Evolutionary conservation across 2,329 filamentous ascomycete species (phyloP).

Genomic region (Epichloe hybrida): DNA sequence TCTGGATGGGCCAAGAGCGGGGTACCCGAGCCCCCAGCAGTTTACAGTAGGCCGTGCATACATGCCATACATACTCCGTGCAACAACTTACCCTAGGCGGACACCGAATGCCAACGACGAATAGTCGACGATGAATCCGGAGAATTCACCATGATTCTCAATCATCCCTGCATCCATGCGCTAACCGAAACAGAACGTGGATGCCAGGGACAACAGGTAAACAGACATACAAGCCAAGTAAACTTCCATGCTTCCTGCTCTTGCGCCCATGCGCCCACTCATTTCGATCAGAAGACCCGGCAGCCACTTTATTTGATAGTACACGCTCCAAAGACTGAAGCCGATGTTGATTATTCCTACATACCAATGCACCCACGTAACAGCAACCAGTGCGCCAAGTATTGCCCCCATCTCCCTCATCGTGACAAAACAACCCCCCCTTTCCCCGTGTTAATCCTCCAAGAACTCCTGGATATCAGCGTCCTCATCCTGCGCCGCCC

Average conservation of each 20-base stretch:
- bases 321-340: neutral
- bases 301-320: neutral
- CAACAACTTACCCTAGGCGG: no score
- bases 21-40: neutral
- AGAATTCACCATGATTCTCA: no score
- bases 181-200: no score
- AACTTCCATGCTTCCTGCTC: no score
- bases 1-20: neutral
- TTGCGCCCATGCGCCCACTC: neutral
- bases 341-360: neutral
- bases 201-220: no score
- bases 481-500: constrained; percentile 52
- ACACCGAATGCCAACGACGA: no score
- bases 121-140: no score
- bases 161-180: no score
- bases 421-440: neutral
- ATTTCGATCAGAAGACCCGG: neutral
- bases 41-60: no score
- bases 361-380: neutral
- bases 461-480: constrained; percentile 65
- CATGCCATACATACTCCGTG: no score
- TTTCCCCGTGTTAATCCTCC: constrained; percentile 25
- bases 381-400: neutral
- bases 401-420: neutral
- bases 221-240: no score